phyloP scores from a whole-genome alignment of 2,329 filamentous ascomycete genomes.

The Colletotrichum sp. region DNA sequence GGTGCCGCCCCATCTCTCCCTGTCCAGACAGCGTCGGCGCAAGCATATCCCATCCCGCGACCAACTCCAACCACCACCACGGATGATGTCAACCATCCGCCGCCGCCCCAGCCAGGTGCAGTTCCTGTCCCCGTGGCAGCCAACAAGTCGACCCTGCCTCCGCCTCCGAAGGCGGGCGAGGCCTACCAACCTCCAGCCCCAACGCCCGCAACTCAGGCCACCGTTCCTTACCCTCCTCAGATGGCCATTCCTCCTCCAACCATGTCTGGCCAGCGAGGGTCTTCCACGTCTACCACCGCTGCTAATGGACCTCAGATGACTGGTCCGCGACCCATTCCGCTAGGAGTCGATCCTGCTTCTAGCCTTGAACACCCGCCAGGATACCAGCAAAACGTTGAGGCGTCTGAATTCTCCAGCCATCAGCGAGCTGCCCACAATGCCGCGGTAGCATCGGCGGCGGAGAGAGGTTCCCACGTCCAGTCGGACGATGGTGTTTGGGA shows the following conservation, averaged over 20 bases:
- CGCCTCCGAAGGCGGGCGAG: conserved; percentile 57
- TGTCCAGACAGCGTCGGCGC: conserved; percentile 42
- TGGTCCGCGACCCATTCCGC: conserved; percentile 27
- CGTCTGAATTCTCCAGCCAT: conserved; percentile 53
- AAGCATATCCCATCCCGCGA: conserved; percentile 36
- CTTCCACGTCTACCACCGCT: conserved; percentile 44
- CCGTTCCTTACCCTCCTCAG: conserved; percentile 46
- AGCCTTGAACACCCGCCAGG: conserved; percentile 53
- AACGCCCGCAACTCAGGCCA: conserved; percentile 33
- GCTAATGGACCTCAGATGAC: conserved; percentile 28
- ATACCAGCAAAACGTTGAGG: conserved; percentile 60
- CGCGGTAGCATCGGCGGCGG: conserved; percentile 31
- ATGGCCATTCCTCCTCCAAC: conserved; percentile 56
- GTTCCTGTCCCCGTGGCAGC: conserved; percentile 46
- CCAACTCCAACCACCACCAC: conserved; percentile 47
- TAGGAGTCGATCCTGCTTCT: conserved; percentile 27
- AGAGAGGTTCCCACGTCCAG: conserved; percentile 26
- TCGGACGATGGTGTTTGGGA: conserved; percentile 56
- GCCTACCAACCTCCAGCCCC: conserved; percentile 38
- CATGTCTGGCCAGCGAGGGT: conserved; percentile 45
- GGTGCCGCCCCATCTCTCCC: conserved; percentile 50
- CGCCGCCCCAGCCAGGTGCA: conserved; percentile 62
- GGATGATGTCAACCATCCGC: conserved; percentile 41
- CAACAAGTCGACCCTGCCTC: conserved; percentile 41
- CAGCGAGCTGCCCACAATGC: conserved; percentile 47